These are phyloP conservation scores for Rhododendron simsii DNA, from an alignment of 148 eudicot species.

Conservation along the genomic window DNA sequence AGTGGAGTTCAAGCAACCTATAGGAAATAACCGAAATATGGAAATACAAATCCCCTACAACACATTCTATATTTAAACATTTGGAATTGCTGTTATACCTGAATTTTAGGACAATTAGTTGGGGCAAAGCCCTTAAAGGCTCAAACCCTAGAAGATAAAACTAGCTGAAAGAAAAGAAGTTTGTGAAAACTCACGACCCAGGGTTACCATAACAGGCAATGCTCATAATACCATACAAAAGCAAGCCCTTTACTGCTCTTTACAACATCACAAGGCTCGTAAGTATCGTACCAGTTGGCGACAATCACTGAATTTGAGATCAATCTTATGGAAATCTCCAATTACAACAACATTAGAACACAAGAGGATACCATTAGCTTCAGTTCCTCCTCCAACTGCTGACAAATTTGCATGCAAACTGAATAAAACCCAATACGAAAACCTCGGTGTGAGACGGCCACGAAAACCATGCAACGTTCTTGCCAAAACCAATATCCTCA, in stretches of 20 bases:
- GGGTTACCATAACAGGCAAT: background rate
- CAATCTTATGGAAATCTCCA: background rate
- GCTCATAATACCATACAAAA: no score
- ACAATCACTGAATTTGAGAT: background rate
- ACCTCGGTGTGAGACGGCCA: background rate
- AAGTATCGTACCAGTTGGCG: background rate
- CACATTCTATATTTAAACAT: no score
- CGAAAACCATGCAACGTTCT: background rate
- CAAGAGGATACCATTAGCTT: no score
- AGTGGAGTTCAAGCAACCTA: no score
- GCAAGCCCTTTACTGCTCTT: background rate
- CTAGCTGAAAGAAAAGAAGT: no score
- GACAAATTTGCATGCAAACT: background rate
- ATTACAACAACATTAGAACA: background rate
- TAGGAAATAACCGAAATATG: no score
- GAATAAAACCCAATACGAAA: background rate
- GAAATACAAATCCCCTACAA: no score
- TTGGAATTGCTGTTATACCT: no score
- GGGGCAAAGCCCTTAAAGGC: no score
- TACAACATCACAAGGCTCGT: background rate
- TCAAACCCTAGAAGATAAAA: no score
- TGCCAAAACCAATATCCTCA: background rate
- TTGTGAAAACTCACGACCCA: background rate
- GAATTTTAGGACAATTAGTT: no score
- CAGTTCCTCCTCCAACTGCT: background rate